Percentiles rank a stretch among this genome's conserved stretches.
Conservation (phyloP, 441 rosid species). For the Populus hybrid region DNA sequence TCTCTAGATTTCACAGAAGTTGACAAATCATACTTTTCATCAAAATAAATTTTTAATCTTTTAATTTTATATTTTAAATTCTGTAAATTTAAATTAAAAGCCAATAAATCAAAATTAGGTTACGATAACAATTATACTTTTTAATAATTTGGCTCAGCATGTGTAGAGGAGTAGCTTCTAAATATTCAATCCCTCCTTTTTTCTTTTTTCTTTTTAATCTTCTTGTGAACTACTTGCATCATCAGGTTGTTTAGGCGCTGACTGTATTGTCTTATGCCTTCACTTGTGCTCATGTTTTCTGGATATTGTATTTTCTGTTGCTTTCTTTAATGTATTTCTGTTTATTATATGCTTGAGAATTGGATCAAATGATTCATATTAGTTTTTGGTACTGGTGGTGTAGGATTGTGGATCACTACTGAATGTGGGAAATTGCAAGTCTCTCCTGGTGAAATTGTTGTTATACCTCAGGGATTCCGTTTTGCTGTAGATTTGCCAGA, state of each 20-base stretch:
- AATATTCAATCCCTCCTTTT: not conserved
- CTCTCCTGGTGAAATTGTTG: constrained; percentile 81
- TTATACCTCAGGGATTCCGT: constrained; percentile 91
- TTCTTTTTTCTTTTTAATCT: too few relatives aligned
- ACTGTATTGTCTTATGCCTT: not conserved
- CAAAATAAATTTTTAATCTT: too few relatives aligned
- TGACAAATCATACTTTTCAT: too few relatives aligned
- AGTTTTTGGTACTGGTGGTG: constrained; percentile 7
- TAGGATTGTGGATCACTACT: constrained; percentile 89
- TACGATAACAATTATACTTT: too few relatives aligned
- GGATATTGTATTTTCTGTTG: constrained; percentile 12
- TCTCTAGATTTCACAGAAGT: too few relatives aligned
- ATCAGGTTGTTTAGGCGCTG: not conserved
- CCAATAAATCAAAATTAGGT: too few relatives aligned
- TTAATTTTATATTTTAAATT: too few relatives aligned
- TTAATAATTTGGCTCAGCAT: too few relatives aligned
- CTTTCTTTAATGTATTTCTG: too few relatives aligned
- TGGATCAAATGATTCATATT: too few relatives aligned
- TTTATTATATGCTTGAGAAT: too few relatives aligned
- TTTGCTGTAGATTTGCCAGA: constrained; percentile 70
- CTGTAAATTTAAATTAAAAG: too few relatives aligned
- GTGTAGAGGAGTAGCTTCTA: not conserved
- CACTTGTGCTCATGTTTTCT: not conserved
- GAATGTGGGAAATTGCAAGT: constrained; percentile 91
- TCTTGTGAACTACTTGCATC: not conserved